Conservation (phyloP, 768 basidiomycete species). For the Pisolithus sp. region DNA sequence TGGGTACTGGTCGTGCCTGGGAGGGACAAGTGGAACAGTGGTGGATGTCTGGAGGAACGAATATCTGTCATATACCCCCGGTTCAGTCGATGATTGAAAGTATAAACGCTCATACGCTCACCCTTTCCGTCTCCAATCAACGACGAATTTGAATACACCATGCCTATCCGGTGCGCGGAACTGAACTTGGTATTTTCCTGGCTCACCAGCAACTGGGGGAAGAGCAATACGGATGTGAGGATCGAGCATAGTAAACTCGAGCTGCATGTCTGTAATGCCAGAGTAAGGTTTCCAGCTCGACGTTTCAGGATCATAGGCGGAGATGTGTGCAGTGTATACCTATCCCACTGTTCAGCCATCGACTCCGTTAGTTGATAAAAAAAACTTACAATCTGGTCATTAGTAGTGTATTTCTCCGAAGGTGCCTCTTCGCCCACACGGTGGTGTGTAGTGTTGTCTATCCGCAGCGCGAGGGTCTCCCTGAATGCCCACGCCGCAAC, state of each 20-base stretch:
- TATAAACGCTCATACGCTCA: slow-evolving; percentile 29
- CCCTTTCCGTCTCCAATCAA: slow-evolving; percentile 88
- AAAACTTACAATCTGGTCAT: slow-evolving; percentile 68
- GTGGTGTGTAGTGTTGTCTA: slow-evolving; percentile 71
- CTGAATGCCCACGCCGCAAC: slow-evolving; percentile 89
- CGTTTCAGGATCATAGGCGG: slow-evolving; percentile 52
- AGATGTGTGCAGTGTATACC: slow-evolving; percentile 72
- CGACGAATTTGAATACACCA: slow-evolving; percentile 96
- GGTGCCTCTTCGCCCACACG: slow-evolving; percentile 55
- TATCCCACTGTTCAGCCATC: slow-evolving; percentile 23
- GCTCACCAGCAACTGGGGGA: slow-evolving; percentile 44
- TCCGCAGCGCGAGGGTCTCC: slow-evolving; percentile 72
- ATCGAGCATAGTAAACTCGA: slow-evolving; percentile 98
- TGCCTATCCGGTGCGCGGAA: slow-evolving; percentile 94
- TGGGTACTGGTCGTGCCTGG: slow-evolving; percentile 90
- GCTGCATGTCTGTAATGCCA: slow-evolving; percentile 71
- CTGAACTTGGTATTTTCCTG: slow-evolving; percentile 69
- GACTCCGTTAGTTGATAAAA: background rate
- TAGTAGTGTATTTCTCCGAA: slow-evolving; percentile 75
- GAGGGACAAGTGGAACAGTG: slow-evolving; percentile 85
- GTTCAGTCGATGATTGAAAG: background rate
- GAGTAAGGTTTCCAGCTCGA: slow-evolving; percentile 68
- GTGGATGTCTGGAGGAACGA: slow-evolving; percentile 68
- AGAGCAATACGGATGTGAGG: slow-evolving; percentile 87
- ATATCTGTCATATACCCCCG: slow-evolving; percentile 39